Evolutionary conservation across 2,329 filamentous ascomycete species (phyloP).

Genomic region (Cladophialophora yegresii): DNA sequence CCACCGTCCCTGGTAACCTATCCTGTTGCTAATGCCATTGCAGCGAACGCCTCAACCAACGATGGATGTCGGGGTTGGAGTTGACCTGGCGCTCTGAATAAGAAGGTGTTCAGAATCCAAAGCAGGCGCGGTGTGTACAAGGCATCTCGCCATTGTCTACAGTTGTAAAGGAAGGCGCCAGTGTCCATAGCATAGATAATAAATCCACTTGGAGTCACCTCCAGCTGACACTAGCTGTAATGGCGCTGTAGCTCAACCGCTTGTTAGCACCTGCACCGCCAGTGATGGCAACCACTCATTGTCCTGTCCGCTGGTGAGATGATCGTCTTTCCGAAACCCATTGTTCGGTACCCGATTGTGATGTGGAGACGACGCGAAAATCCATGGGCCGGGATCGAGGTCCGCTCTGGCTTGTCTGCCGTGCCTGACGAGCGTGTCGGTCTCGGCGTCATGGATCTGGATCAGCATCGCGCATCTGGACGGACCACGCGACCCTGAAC

Average conservation of each 20-base stretch:
- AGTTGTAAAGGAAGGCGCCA: too few relatives aligned
- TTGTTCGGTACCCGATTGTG: not conserved
- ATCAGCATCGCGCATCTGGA: not conserved
- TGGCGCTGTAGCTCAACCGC: not conserved
- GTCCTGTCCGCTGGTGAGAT: too few relatives aligned
- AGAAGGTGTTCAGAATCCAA: not conserved
- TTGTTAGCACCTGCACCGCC: too few relatives aligned
- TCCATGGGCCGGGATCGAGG: constrained; percentile 1
- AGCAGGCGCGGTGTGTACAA: not conserved
- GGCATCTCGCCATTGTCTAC: not conserved
- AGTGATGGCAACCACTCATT: not conserved
- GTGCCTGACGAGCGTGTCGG: not conserved
- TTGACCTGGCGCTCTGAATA: not conserved
- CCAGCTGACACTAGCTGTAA: not conserved
- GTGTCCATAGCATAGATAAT: not conserved
- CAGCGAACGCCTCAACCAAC: not conserved
- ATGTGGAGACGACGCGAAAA: not conserved
- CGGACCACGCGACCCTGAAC: not conserved
- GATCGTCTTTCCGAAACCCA: not conserved
- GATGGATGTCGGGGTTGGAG: not conserved
- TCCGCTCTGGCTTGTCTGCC: not conserved
- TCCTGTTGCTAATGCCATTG: not conserved
- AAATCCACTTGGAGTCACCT: not conserved
- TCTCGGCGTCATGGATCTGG: not conserved
- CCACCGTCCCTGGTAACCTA: not conserved